Evolutionary conservation across 2,329 filamentous ascomycete species (phyloP), one percentile per base, ranked within the genome.

Genomic region (Cephalotrichum gorgonifer): DNA sequence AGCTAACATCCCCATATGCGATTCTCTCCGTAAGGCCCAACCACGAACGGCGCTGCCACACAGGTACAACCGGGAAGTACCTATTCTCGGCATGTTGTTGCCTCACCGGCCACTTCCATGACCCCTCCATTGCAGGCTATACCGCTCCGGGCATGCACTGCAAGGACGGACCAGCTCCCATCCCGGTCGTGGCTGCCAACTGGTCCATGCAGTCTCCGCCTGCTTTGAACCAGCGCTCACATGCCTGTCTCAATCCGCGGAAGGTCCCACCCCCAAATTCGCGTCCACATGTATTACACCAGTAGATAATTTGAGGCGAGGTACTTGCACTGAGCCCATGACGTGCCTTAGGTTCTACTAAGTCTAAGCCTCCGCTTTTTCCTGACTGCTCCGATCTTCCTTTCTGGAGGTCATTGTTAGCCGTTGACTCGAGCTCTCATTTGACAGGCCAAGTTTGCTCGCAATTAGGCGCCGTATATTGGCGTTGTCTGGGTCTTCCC

Each of bases 21-120:
- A 47, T 35, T 14, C 45, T 47, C 25, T n/a, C 27, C 31, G 39
- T 17, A 6, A 33, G 33, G 20, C 33, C 45, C 45, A 47, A 47
- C 45, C 45, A 41, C 33, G 33, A 28, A 39, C 45, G 45, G 5
- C 33, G 45, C 22, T 39, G 17, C 33, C 31, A 47, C 39, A 41
- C 33, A 30, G 41, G 22, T n/a, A n/a, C n/a, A n/a, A n/a, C n/a
- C n/a, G n/a, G n/a, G n/a, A n/a, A n/a, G n/a, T n/a, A n/a, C n/a
- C n/a, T n/a, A n/a, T 25, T 35, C 45, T 41, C 45, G 45, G 45
- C 45, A 47, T 41, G 45, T 39, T 25, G 45, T 47, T 31, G 45
- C 33, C 41, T 47, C 22, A 39, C 23, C 23, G 33, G 23, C 39
- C 45, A 23, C 15, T 39, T 15, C 23, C 45, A 27, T 39, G 20